Evolutionary conservation across 1,139 yeast genomes (phyloP).

Genomic region (Groenewaldozyma auringiensis): DNA sequence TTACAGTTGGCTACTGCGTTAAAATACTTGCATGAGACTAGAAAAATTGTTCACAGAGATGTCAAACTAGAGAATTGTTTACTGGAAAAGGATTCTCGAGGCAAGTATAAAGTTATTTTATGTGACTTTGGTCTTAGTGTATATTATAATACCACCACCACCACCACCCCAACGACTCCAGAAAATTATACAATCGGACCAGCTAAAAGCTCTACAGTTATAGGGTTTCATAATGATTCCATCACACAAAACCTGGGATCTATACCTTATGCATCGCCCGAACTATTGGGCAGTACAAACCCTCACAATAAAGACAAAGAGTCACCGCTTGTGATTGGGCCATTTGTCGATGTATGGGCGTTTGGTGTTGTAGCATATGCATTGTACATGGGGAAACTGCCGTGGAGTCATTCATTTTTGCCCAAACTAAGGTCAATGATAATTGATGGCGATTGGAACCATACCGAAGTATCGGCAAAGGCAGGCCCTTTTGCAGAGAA

Average conservation of each 20-base stretch:
- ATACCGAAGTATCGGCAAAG: constrained; percentile 31
- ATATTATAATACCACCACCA: constrained; percentile 26
- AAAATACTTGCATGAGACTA: constrained; percentile 60
- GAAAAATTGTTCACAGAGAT: constrained; percentile 75
- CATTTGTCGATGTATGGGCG: constrained; percentile 84
- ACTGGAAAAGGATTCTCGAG: constrained; percentile 36
- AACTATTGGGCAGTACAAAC: constrained; percentile 57
- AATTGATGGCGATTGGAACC: constrained; percentile 55
- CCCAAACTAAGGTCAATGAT: constrained; percentile 72
- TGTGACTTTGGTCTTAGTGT: constrained; percentile 88
- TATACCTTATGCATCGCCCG: constrained; percentile 89
- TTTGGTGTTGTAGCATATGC: constrained; percentile 72
- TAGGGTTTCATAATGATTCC: not conserved
- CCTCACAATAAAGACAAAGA: not conserved
- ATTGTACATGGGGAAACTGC: constrained; percentile 64
- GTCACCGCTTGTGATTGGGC: constrained; percentile 18
- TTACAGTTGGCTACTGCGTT: constrained; percentile 57
- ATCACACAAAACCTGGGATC: constrained; percentile 55
- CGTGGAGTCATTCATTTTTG: constrained; percentile 75
- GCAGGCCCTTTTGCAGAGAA: not conserved
- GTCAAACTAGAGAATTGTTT: constrained; percentile 80
- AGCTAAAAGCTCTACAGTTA: not conserved
- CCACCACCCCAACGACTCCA: not conserved
- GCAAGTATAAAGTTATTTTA: constrained; percentile 30
- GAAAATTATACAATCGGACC: not conserved